These are phyloP conservation scores for Huntiella moniliformis DNA, from an alignment of 2,329 filamentous ascomycete genomes.

Conservation along the genomic window DNA sequence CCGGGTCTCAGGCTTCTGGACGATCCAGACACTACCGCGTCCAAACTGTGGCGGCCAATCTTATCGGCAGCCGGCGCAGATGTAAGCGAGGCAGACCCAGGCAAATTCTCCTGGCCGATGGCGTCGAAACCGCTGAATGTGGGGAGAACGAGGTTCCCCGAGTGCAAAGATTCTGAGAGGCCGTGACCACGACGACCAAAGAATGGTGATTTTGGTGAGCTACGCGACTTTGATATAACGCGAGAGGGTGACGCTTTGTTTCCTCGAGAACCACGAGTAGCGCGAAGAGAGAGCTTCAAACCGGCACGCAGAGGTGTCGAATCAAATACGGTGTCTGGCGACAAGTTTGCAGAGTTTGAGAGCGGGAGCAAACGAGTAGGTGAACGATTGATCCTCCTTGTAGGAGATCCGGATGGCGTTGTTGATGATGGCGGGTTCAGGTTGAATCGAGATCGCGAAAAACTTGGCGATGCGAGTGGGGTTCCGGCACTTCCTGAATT, in stretches of 20 bases:
- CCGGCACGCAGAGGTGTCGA: conserved; percentile 24
- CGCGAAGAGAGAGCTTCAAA: conserved; percentile 46
- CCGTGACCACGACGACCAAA: conserved; percentile 38
- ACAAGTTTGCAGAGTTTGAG: conserved; percentile 21
- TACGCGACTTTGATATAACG: conserved; percentile 41
- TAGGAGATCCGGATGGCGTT: conserved; percentile 13
- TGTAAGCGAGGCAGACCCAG: conserved; percentile 14
- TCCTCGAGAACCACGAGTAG: conserved; percentile 38
- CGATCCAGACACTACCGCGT: conserved; percentile 19
- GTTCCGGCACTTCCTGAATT: conserved; percentile 8
- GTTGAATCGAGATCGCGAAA: conserved; percentile 4
- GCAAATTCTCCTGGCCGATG: conserved; percentile 24
- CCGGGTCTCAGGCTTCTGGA: conserved; percentile 3
- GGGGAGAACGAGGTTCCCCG: conserved; percentile 44
- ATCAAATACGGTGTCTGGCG: conserved; percentile 43
- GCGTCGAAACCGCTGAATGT: conserved; percentile 12
- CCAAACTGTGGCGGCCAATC: conserved; percentile 33
- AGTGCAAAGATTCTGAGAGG: conserved; percentile 49
- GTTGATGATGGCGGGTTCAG: conserved; percentile 2
- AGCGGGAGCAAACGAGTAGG: conserved; percentile 10
- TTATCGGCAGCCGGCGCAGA: conserved; percentile 30
- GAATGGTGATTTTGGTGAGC: conserved; percentile 63
- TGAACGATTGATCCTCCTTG: conserved; percentile 13
- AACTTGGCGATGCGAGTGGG: conserved; percentile 3
- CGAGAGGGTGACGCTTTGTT: conserved; percentile 28